Base-by-base conservation (phyloP, 1,139 yeast species). In the Saccharomycopsis hybrid region DNA sequence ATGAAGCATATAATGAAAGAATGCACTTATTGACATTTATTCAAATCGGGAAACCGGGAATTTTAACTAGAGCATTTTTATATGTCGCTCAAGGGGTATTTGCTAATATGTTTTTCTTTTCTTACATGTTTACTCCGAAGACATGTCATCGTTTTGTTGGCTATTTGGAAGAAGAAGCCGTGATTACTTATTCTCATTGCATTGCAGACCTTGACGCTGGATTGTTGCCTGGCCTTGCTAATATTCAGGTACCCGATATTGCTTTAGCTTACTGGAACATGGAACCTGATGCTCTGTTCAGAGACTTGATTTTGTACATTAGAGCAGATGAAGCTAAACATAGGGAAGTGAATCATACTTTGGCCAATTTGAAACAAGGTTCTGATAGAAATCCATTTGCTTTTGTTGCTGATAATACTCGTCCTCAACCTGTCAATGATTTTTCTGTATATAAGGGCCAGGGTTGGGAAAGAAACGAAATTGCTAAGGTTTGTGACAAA, bases 131-230 rank as follows among this genome's bases (percentile, higher is more conserved):
- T 40, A 72, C 75, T 54, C 90, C 92, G 9, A 72, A 73, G 47
- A 74, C 80, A 51, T 83, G 90, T 58, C 92, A 84, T 60, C 68
- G 92, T 54, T 82, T 84, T 62, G 92, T 84, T 43, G 92, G 92
- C 1, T 83, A 84, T 62, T 69, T 84, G 44, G 92, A 84, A 62
- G 92, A 84, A 61, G 90, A 84, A 62, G 90, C 90, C 1, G 87
- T 84, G 18, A 70, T 76, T 52, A 84, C 92, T 0, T 84, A 84
- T 61, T 70, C 85, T 2, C 80, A 85, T 58, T 66, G 85, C 47
- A 65, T 80, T 43, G 75, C 76, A 44, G 80, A 83, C 57, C 62
- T 76, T 43, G 77, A 77, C 43, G 61, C 65, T 9, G 81, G 81
- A 2, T 66, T 71, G 46, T 67, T 82, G 43, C 77, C 79, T 2